Evolutionary conservation across 306 rosid species (phyloP).

Genomic region (Crotalaria pallida): DNA sequence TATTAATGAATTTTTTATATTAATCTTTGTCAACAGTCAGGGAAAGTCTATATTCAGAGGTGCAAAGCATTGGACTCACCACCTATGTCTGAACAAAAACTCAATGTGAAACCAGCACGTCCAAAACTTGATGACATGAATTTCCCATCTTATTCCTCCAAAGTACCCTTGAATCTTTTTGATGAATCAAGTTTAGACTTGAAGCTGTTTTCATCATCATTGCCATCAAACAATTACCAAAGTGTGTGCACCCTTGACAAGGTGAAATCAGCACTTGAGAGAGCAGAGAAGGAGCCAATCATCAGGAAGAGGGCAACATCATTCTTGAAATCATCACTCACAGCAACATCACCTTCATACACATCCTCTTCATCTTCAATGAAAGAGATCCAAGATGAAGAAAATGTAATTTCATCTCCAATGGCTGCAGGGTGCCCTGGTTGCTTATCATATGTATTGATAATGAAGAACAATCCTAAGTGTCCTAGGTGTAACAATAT

Average conservation of each 20-base stretch:
- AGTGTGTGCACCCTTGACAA: slow-evolving; percentile 94
- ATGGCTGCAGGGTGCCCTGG: slow-evolving; percentile 95
- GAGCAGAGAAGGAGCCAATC: slow-evolving; percentile 95
- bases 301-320: slow-evolving; percentile 47
- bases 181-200: slow-evolving; percentile 65
- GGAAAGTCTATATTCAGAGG: slow-evolving; percentile 75
- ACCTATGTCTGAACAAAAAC: slow-evolving; percentile 29
- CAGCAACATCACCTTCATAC: slow-evolving; percentile 50
- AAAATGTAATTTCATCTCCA: slow-evolving; percentile 51
- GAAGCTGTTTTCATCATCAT: slow-evolving; percentile 48
- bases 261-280: slow-evolving; percentile 83
- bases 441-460: slow-evolving; percentile 80
- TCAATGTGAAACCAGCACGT: slow-evolving; percentile 31
- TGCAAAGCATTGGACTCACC: slow-evolving; percentile 38
- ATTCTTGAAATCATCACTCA: slow-evolving; percentile 45
- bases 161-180: slow-evolving; percentile 53
- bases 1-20: background rate
- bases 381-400: slow-evolving; percentile 62
- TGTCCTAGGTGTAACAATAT: slow-evolving; percentile 84
- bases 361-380: slow-evolving; percentile 65
- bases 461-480: slow-evolving; percentile 77
- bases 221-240: slow-evolving; percentile 53
- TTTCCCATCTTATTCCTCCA: slow-evolving; percentile 57
- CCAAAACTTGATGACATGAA: slow-evolving; percentile 69
- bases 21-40: slow-evolving; percentile 52